Conservation (phyloP, 2,329 filamentous ascomycete species). For the Elsinoe batatas region DNA sequence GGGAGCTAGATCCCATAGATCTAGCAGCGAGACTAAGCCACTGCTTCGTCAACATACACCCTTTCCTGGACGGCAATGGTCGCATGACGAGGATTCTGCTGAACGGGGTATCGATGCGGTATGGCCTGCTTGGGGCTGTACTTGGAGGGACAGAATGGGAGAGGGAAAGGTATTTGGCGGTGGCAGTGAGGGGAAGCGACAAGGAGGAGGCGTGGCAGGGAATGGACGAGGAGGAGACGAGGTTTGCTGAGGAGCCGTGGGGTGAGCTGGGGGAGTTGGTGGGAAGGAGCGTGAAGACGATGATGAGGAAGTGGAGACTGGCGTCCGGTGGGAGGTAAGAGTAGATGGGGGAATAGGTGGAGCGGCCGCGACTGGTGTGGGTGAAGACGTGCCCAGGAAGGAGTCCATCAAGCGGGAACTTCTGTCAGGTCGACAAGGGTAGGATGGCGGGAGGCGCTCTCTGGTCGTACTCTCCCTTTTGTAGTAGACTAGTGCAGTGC, state of each 20-base stretch:
- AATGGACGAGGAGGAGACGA: not conserved
- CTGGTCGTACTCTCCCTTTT: too few species aligned
- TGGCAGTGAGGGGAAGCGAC: not conserved
- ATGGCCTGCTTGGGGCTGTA: not conserved
- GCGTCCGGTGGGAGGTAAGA: too few species aligned
- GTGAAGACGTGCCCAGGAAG: too few species aligned
- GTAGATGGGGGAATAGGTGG: too few species aligned
- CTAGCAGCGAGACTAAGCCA: not conserved
- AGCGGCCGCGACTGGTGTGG: too few species aligned
- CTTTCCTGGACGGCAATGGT: not conserved
- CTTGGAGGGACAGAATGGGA: not conserved
- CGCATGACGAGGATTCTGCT: not conserved
- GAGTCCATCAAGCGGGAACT: too few species aligned
- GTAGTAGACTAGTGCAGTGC: too few species aligned
- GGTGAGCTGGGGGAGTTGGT: not conserved
- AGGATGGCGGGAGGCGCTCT: too few species aligned
- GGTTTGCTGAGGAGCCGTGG: not conserved
- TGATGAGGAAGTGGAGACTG: not conserved
- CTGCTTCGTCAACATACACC: not conserved
- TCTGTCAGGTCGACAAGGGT: too few species aligned
- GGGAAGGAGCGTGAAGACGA: not conserved
- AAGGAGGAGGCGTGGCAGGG: not conserved
- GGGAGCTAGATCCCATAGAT: not conserved
- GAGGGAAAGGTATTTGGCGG: not conserved
- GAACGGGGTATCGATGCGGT: not conserved